Evolutionary conservation across 2,329 filamentous ascomycete species (phyloP), one percentile per base, ranked within the genome.

Genomic region (Venturia nashicola): DNA sequence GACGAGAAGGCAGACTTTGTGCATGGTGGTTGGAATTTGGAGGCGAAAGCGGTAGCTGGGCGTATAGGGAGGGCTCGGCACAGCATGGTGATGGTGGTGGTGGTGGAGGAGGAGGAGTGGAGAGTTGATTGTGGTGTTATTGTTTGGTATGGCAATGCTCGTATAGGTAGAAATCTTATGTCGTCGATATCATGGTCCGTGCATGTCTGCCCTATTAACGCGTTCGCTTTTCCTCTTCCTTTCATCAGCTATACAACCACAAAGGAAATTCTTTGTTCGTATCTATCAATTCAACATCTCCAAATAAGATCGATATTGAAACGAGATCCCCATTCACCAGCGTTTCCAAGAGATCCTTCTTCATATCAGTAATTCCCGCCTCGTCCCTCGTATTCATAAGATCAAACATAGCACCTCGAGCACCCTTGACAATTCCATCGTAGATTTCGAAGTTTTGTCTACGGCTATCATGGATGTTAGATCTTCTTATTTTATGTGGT

Each of bases 101-200:
- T 2, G 32, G 20, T 23, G n/a, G 6, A 6, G 20, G 20, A n/a
- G 14, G 18, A 32, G 14, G 39, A 44, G 59, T 60, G 59, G 59
- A 60, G 59, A 3, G 36, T 39, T 39, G 36, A 60, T 44, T 61
- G 34, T 64, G 65, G 66, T 61, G 46, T 3, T 23, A 16, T 63
- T 59, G 51, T 59, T 46, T 68, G 20, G 42, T 36, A 54, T 42
- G 57, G 16, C 39, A 60, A 64, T 61, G 55, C n/a, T 54, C 14
- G 34, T 57, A 32, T 18, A 36, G 20, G 46, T 27, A 51, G 20
- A 51, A 48, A n/a, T 34, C 32, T 34, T 11, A 36, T 36, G 27
- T 36, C 27, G 46, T 51, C 46, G 46, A 51, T 20, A 27, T 7
- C 18, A 20, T 51, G 46, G 46, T 20, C 46, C 46, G 46, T 51